Conservation (phyloP, 306 rosid genomes). For the Casuarina equisetifolia region DNA sequence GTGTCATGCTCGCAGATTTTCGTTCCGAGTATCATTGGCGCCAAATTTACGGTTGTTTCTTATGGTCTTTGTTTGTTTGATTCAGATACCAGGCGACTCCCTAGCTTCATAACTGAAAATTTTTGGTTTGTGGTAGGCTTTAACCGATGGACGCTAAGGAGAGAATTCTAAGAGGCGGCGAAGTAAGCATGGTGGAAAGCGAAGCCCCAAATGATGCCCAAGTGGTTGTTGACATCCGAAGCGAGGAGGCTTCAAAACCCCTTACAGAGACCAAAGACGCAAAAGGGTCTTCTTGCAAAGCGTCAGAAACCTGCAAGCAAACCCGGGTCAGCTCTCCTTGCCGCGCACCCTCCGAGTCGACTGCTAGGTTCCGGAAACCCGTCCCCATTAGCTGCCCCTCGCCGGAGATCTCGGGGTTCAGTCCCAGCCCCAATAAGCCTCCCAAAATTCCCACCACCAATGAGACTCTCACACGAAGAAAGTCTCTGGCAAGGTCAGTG, state of each 20-base stretch:
- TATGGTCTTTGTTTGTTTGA: neutral
- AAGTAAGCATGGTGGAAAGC: constrained; percentile 59
- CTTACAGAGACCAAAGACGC: constrained; percentile 34
- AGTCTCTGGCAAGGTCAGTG: constrained; percentile 56
- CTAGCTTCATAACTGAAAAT: neutral
- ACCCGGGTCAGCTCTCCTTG: constrained; percentile 32
- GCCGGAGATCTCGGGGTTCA: constrained; percentile 46
- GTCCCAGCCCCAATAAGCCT: constrained; percentile 56
- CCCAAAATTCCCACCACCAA: constrained; percentile 46
- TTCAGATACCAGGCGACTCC: neutral
- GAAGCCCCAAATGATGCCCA: constrained; percentile 40
- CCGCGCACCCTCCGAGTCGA: constrained; percentile 17
- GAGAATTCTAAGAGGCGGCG: constrained; percentile 34
- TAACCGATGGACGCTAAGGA: constrained; percentile 37
- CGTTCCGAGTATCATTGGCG: too few relatives aligned
- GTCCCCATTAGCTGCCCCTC: constrained; percentile 47
- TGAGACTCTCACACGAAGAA: constrained; percentile 39
- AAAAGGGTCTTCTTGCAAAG: constrained; percentile 33
- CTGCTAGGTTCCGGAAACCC: constrained; percentile 26
- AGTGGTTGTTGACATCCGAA: constrained; percentile 50
- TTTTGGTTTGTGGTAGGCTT: constrained; percentile 26
- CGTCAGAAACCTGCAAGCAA: constrained; percentile 26
- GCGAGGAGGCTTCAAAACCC: constrained; percentile 26
- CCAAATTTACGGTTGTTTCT: too few relatives aligned
- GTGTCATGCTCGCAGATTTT: too few relatives aligned